Percentiles rank a stretch among this genome's conserved stretches.
Conservation (phyloP, 768 basidiomycete genomes). For the Amanita rubescens region DNA sequence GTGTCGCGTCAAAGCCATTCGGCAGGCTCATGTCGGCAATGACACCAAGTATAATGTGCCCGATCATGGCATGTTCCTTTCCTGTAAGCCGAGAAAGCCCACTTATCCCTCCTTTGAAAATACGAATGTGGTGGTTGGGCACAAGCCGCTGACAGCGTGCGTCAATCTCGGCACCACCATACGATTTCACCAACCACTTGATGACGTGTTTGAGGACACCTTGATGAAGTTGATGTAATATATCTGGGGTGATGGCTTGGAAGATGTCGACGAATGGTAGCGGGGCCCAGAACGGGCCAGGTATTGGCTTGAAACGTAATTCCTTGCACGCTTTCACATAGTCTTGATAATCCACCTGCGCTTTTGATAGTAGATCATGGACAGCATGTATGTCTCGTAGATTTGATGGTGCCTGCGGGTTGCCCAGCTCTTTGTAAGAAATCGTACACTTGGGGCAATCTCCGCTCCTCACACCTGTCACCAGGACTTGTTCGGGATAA, state of each 20-base stretch:
- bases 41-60: slow-evolving; percentile 19
- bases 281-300: slow-evolving; percentile 32
- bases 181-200: slow-evolving; percentile 22
- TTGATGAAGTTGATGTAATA: slow-evolving; percentile 43
- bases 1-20: background rate
- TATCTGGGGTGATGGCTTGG: slow-evolving; percentile 31
- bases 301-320: slow-evolving; percentile 19
- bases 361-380: background rate
- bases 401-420: background rate
- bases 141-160: slow-evolving; percentile 22
- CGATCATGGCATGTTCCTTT: slow-evolving; percentile 27
- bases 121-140: slow-evolving; percentile 14
- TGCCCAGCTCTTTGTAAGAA: background rate
- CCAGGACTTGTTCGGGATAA: slow-evolving; percentile 3
- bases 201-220: slow-evolving; percentile 38
- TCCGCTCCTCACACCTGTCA: background rate
- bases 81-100: slow-evolving; percentile 30
- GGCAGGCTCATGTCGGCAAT: slow-evolving; percentile 9
- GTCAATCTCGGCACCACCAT: slow-evolving; percentile 28
- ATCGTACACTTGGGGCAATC: background rate
- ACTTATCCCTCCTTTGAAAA: slow-evolving; percentile 32
- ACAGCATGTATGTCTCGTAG: background rate
- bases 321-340: slow-evolving; percentile 11
- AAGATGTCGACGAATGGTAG: slow-evolving; percentile 23
- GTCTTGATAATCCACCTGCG: background rate